Percentiles rank a stretch among this genome's conserved stretches.
phyloP scores from a whole-genome alignment of 257 asterid species.

The Perilla frutescens region DNA sequence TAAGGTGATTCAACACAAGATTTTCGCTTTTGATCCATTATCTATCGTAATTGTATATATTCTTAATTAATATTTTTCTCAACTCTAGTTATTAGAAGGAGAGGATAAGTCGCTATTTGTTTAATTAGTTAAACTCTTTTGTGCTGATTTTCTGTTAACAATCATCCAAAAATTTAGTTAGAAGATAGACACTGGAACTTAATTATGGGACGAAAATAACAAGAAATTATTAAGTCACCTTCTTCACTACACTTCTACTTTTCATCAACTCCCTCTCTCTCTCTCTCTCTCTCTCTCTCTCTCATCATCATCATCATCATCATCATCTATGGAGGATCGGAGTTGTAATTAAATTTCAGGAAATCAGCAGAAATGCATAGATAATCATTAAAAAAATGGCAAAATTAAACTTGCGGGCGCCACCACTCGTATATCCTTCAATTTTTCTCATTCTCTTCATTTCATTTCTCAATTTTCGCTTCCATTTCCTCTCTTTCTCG shows the following conservation, averaged over 20 bases:
- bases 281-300: constrained; percentile 1
- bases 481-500: constrained; percentile 37
- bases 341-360: no score
- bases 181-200: neutral
- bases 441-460: constrained; percentile 28
- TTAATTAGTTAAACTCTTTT: neutral
- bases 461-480: constrained; percentile 38
- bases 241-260: neutral
- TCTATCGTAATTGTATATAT: neutral
- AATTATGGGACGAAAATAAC: constrained; percentile 1
- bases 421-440: constrained; percentile 28
- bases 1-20: neutral
- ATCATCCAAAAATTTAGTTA: neutral
- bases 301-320: neutral
- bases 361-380: no score
- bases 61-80: no score
- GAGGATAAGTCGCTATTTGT: neutral
- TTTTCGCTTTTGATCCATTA: neutral
- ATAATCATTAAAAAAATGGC: neutral
- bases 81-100: no score
- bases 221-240: neutral
- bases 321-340: no score
- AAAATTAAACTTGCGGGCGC: neutral
- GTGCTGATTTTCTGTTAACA: constrained; percentile 10
- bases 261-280: neutral